Conservation (phyloP, 2,329 filamentous ascomycete genomes). For the Aspergillus clavatus region DNA sequence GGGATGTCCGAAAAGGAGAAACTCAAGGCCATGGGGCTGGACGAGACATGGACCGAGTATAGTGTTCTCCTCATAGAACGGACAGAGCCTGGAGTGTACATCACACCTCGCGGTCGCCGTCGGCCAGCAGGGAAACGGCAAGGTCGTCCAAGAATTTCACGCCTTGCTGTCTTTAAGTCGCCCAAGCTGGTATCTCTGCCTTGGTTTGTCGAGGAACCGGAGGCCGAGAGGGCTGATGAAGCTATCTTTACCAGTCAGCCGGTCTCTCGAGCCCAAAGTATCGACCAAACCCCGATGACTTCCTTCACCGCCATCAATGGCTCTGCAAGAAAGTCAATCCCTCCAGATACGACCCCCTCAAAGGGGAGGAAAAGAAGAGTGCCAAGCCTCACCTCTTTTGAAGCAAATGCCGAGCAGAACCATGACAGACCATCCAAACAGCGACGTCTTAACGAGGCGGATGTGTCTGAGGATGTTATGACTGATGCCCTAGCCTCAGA, state of each 20-base stretch:
- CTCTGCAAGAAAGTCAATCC: not conserved
- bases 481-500: not conserved
- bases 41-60: slow-evolving; percentile 41
- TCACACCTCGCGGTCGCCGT: slow-evolving; percentile 37
- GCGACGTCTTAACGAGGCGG: slow-evolving; percentile 11
- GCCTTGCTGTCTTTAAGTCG: slow-evolving; percentile 39
- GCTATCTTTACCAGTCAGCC: slow-evolving; percentile 4
- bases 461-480: slow-evolving; percentile 2
- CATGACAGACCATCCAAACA: slow-evolving; percentile 13
- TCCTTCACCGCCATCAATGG: not conserved
- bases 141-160: slow-evolving; percentile 36
- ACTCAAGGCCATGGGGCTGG: slow-evolving; percentile 36
- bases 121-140: slow-evolving; percentile 34
- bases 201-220: slow-evolving; percentile 31
- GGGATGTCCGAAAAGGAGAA: slow-evolving; percentile 37
- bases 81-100: slow-evolving; percentile 36
- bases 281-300: not conserved
- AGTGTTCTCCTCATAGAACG: slow-evolving; percentile 35
- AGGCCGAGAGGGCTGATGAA: slow-evolving; percentile 1
- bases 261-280: not conserved
- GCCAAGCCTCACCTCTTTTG: slow-evolving; percentile 2
- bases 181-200: slow-evolving; percentile 28
- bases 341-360: not conserved
- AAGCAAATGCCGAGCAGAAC: not conserved
- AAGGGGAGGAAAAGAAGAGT: slow-evolving; percentile 11